Evolutionary conservation across 306 rosid genomes (phyloP), one percentile per base, ranked within the genome.

Genomic region (Bauhinia variegata): DNA sequence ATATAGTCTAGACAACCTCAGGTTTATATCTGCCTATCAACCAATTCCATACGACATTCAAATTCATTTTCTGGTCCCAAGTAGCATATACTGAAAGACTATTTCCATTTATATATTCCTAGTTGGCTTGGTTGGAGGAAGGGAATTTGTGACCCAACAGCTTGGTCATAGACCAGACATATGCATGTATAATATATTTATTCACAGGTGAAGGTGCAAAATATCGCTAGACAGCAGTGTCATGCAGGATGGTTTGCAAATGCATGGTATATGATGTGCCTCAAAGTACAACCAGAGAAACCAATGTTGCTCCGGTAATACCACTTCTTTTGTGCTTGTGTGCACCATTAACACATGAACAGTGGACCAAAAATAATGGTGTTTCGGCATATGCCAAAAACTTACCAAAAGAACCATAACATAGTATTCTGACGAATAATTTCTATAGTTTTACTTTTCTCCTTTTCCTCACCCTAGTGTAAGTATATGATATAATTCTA

Each of bases 231-330:
- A 23, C 19, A 11, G 11, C 19, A 58, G 54, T 4, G n/a, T 70
- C 32, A 36, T 23, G 41, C 49, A 30, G 0, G 9, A 23, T 48
- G 19, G 10, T 42, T 67, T 31, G 51, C 64, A 43, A 15, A 16
- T 11, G 65, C 17, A 4, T 39, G n/a, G 41, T 65, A 28, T 17
- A 80, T 15, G 8, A 16, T 54, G 55, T 23, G 54, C 66, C 64
- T 64, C 71, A 72, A 71, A 71, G 68, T 34, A 39, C 54, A 13
- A 52, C 28, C 7, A 42, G 64, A 63, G 50, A 4, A 55, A 65
- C 65, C 61, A 19, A 64, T 44, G n/a, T 4, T 37, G 34, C 50
- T 53, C 54, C 6, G 7, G 54, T 31, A 58, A 49, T 10, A 69
- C 30, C 51, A 59, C 49, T 47, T 11, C 49, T 55, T 75, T 16